Percentiles rank a stretch among this genome's conserved stretches.
Evolutionary conservation across 75 land plant species (phyloP).

Genomic region (Cunninghamia lanceolata): DNA sequence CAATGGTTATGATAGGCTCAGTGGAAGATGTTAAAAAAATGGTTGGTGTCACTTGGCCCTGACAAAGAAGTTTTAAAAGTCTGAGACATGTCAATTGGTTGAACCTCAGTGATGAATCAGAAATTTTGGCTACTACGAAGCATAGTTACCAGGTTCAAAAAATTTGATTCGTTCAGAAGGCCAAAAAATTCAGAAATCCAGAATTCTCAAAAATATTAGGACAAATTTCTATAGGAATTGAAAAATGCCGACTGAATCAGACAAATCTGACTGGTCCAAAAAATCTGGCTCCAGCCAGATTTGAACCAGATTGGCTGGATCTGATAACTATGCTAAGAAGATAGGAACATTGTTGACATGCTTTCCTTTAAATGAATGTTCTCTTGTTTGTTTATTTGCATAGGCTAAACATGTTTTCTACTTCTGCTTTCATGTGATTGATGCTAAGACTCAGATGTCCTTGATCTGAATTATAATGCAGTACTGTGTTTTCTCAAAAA

Average conservation of each 20-base stretch:
- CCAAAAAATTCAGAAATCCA: no score
- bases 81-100: not conserved
- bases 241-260: no score
- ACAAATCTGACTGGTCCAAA: no score
- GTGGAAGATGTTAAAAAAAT: not conserved
- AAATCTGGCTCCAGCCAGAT: no score
- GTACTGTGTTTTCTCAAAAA: not conserved
- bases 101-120: not conserved
- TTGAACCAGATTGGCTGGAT: no score
- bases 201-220: no score
- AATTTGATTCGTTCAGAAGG: no score
- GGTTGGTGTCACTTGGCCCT: no score
- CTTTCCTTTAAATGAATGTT: not conserved
- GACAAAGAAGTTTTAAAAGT: no score
- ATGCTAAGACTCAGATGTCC: not conserved
- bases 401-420: not conserved
- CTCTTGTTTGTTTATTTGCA: not conserved
- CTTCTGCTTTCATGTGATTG: not conserved
- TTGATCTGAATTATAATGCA: not conserved
- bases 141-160: no score
- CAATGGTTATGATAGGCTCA: not conserved
- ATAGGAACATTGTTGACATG: not conserved
- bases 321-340: not conserved
- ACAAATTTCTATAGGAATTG: no score
- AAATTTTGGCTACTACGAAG: not conserved